A percentile compares a stretch with the other conserved stretches of the same genome.
Conservation (phyloP, 1,284 basidiomycete species). For the Stereum hirsutum region DNA sequence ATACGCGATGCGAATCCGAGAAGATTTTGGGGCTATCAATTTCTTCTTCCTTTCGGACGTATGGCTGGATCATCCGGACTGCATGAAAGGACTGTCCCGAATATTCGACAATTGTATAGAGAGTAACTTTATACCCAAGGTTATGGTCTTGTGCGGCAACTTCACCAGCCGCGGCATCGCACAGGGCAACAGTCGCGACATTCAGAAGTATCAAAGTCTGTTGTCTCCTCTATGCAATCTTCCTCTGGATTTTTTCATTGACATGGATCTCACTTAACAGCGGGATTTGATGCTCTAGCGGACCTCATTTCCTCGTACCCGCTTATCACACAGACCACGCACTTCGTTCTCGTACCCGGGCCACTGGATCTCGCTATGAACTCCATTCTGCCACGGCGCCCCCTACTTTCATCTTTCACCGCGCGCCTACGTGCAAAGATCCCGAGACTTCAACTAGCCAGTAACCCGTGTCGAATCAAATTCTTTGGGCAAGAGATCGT, state of each 20-base stretch:
- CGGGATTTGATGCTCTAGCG: conserved; percentile 80
- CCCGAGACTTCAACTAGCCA: conserved; percentile 75
- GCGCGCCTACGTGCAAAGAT: conserved; percentile 61
- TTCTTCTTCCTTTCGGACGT: conserved; percentile 96
- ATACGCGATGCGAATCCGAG: conserved; percentile 48
- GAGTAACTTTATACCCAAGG: conserved; percentile 75
- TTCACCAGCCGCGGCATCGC: conserved; percentile 80
- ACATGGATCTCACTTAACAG: conserved; percentile 26
- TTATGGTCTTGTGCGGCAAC: conserved; percentile 92
- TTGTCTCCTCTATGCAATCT: background rate
- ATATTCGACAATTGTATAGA: conserved; percentile 92
- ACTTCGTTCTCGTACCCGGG: conserved; percentile 93
- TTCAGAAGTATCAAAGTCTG: conserved; percentile 79
- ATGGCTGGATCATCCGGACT: conserved; percentile 86
- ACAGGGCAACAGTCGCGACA: conserved; percentile 69
- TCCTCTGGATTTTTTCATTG: background rate
- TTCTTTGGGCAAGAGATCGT: conserved; percentile 98
- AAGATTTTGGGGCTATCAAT: conserved; percentile 68
- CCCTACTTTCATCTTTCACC: conserved; percentile 69
- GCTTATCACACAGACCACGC: conserved; percentile 65
- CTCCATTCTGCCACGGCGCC: conserved; percentile 69
- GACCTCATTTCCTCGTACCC: conserved; percentile 82
- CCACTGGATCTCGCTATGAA: conserved; percentile 82
- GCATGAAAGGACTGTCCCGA: conserved; percentile 69
- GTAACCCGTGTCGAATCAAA: conserved; percentile 91